phyloP scores from a whole-genome alignment of 345 rosid species.

The Carallia brachiata region DNA sequence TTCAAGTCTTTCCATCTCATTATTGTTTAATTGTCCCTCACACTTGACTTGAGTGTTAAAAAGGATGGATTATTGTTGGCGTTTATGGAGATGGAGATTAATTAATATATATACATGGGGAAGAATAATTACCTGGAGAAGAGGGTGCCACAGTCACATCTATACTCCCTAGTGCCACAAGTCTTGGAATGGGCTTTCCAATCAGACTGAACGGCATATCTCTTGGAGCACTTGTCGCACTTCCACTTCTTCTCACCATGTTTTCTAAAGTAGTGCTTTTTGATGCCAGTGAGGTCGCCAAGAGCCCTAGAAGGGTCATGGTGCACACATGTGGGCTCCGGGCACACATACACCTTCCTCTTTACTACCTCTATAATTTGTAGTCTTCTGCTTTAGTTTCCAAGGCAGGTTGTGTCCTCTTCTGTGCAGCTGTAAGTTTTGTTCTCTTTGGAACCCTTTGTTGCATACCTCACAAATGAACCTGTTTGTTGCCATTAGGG shows the following conservation, averaged over 20 bases:
- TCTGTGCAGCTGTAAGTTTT: constrained; percentile 25
- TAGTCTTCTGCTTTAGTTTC: constrained; percentile 29
- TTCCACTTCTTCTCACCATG: constrained; percentile 33
- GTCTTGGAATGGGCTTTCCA: constrained; percentile 30
- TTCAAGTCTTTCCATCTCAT: neutral
- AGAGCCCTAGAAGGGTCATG: constrained; percentile 30
- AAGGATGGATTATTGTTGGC: too few species aligned
- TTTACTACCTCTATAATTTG: constrained; percentile 22
- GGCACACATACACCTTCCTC: constrained; percentile 26
- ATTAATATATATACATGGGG: neutral
- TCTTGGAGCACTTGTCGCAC: constrained; percentile 24
- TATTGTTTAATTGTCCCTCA: too few species aligned
- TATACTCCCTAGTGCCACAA: constrained; percentile 19
- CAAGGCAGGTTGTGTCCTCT: constrained; percentile 31
- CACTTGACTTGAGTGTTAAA: too few species aligned
- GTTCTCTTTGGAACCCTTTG: constrained; percentile 30
- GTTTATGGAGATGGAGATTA: too few species aligned
- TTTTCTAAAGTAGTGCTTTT: constrained; percentile 24
- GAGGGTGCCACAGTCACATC: constrained; percentile 26
- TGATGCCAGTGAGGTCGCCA: constrained; percentile 28
- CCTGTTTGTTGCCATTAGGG: constrained; percentile 30
- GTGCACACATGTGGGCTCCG: constrained; percentile 26
- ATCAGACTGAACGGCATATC: constrained; percentile 27
- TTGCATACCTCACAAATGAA: constrained; percentile 31
- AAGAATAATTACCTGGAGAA: constrained; percentile 20